Evolutionary conservation across 2,329 filamentous ascomycete species (phyloP).

Genomic region (Cryoendolithus antarcticus): DNA sequence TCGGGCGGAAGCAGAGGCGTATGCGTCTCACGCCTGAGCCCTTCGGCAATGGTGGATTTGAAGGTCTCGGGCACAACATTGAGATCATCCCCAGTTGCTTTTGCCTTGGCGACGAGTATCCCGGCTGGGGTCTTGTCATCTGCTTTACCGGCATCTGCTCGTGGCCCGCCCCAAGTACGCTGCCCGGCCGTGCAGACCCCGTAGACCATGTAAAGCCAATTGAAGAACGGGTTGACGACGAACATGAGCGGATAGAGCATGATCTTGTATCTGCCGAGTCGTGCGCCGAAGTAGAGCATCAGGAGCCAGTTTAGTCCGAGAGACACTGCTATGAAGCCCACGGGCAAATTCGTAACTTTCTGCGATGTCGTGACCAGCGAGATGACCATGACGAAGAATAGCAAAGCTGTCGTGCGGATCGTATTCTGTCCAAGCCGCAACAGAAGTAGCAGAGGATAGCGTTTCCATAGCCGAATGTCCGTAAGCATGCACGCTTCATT

Average conservation of each 20-base stretch:
- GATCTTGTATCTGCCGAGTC: conserved; percentile 80
- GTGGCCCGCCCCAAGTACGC: conserved; percentile 87
- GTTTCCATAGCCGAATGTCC: conserved; percentile 78
- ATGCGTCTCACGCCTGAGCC: conserved; percentile 25
- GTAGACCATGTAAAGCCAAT: conserved; percentile 97
- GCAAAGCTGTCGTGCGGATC: conserved; percentile 80
- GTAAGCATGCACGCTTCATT: conserved; percentile 99
- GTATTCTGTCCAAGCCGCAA: conserved; percentile 94
- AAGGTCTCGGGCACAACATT: conserved; percentile 86
- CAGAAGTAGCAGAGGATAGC: conserved; percentile 74
- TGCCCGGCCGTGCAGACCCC: conserved; percentile 91
- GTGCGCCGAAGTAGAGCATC: conserved; percentile 90
- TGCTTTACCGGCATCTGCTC: conserved; percentile 75
- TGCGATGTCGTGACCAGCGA: conserved; percentile 77
- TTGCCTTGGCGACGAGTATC: conserved; percentile 72
- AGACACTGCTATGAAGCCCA: conserved; percentile 87
- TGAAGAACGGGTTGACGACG: conserved; percentile 87
- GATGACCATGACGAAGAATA: conserved; percentile 89
- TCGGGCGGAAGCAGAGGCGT: conserved; percentile 58
- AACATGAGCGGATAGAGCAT: conserved; percentile 96
- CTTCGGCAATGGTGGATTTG: conserved; percentile 41
- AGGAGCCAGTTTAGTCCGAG: conserved; percentile 86
- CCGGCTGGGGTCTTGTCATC: conserved; percentile 64
- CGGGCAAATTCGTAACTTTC: conserved; percentile 63
- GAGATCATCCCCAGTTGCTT: conserved; percentile 69